Conservation (phyloP, 208 protist species). For the Trypanosoma cruzi region DNA sequence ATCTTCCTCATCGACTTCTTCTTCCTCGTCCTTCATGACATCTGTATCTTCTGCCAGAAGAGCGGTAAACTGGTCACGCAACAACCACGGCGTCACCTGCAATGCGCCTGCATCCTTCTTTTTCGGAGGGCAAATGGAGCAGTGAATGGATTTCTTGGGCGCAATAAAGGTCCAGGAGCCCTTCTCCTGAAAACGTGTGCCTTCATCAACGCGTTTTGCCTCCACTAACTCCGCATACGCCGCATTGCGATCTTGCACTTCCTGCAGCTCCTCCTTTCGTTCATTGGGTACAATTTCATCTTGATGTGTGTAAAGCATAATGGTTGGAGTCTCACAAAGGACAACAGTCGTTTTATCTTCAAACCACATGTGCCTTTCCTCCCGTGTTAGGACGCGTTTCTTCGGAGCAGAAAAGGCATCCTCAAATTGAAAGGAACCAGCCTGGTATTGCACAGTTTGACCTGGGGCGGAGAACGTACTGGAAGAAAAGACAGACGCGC, state of each 20-base stretch:
- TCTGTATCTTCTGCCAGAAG: constrained; percentile 52
- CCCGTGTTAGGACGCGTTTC: constrained; percentile 33
- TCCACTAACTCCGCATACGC: constrained; percentile 51
- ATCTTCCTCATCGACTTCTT: constrained; percentile 46
- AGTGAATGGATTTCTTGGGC: constrained; percentile 84
- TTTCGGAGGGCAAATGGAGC: constrained; percentile 75
- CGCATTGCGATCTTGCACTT: constrained; percentile 55
- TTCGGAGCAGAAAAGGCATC: constrained; percentile 25
- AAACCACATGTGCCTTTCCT: constrained; percentile 56
- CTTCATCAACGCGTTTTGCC: constrained; percentile 66
- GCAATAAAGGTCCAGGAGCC: constrained; percentile 78
- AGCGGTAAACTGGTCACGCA: constrained; percentile 75
- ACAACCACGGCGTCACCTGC: constrained; percentile 91
- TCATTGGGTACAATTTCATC: constrained; percentile 86
- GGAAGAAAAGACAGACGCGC: neutral
- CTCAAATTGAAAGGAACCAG: constrained; percentile 6
- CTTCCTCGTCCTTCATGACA: constrained; percentile 38
- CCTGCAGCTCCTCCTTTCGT: constrained; percentile 38
- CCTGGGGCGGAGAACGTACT: neutral
- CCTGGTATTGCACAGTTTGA: neutral
- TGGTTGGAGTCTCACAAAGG: constrained; percentile 83
- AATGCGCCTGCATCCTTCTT: constrained; percentile 57
- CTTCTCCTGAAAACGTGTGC: constrained; percentile 78
- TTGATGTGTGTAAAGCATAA: constrained; percentile 85
- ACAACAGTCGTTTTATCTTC: constrained; percentile 61